These are phyloP conservation scores for Raddia distichophylla DNA, from an alignment of 176 grass and related monocot genomes.

Conservation along the genomic window DNA sequence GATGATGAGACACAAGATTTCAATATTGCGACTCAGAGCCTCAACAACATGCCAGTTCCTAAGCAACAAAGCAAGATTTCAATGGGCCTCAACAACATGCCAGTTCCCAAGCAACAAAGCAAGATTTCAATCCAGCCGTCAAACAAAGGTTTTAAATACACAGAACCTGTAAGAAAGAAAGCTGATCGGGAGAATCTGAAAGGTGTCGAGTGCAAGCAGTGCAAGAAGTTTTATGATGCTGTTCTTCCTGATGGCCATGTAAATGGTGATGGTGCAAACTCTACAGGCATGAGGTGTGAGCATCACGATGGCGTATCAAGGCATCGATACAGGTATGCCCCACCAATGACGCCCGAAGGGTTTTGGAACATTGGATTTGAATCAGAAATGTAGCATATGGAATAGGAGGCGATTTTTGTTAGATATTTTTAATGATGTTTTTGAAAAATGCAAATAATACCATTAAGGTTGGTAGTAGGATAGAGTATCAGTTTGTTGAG, in stretches of 20 bases:
- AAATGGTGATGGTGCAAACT: slow-evolving; percentile 28
- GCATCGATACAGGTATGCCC: slow-evolving; percentile 83
- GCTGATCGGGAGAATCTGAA: slow-evolving; percentile 81
- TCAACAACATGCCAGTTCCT: slow-evolving; percentile 38
- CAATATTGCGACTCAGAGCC: slow-evolving; percentile 56
- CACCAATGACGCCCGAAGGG: slow-evolving; percentile 88
- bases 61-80: slow-evolving; percentile 48
- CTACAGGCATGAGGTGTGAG: slow-evolving; percentile 65
- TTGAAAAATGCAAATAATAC: slow-evolving; percentile 3
- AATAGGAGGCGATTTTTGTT: slow-evolving; percentile 28
- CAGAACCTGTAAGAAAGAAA: slow-evolving; percentile 88
- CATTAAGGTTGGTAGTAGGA: slow-evolving; percentile 12
- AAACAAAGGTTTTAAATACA: slow-evolving; percentile 82
- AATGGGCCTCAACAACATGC: slow-evolving; percentile 32
- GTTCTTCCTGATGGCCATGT: slow-evolving; percentile 67
- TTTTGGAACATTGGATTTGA: slow-evolving; percentile 99
- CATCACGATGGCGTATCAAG: slow-evolving; percentile 96
- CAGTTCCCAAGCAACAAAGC: slow-evolving; percentile 42
- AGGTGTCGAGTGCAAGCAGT: slow-evolving; percentile 86
- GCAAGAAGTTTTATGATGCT: slow-evolving; percentile 97
- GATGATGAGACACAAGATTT: slow-evolving; percentile 85
- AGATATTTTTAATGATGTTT: not conserved
- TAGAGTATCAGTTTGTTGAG: slow-evolving; percentile 32
- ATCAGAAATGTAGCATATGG: slow-evolving; percentile 73
- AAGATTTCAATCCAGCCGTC: slow-evolving; percentile 53